These are phyloP conservation scores for Ploettnerulaceae sp. DNA, from an alignment of 2,329 filamentous ascomycete species.

Conservation along the genomic window DNA sequence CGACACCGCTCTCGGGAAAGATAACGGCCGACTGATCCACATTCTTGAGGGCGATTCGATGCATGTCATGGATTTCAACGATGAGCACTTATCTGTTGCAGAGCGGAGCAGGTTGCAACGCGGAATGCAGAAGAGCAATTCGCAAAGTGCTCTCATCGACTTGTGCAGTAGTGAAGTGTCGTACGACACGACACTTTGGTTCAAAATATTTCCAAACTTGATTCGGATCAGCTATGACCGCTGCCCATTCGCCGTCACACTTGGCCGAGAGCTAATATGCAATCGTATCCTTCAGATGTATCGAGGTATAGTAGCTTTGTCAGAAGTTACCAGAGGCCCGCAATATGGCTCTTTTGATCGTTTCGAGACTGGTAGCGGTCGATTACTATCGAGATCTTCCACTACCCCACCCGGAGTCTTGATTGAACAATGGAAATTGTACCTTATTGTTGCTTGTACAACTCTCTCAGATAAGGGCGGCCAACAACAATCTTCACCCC, in stretches of 20 bases:
- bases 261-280: slow-evolving; percentile 88
- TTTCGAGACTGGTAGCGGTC: slow-evolving; percentile 48
- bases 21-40: slow-evolving; percentile 72
- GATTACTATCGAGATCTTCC: slow-evolving; percentile 45
- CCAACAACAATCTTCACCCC: slow-evolving; percentile 51
- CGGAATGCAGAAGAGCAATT: slow-evolving; percentile 78
- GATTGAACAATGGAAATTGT: slow-evolving; percentile 97
- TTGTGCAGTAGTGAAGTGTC: slow-evolving; percentile 92
- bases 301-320: slow-evolving; percentile 71
- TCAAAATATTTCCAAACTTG: slow-evolving; percentile 95
- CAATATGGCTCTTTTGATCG: slow-evolving; percentile 51
- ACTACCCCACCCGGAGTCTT: slow-evolving; percentile 78
- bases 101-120: slow-evolving; percentile 89
- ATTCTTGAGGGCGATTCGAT: slow-evolving; percentile 88
- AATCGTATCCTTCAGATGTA: slow-evolving; percentile 92
- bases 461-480: slow-evolving; percentile 81
- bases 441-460: slow-evolving; percentile 94
- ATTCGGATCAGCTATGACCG: slow-evolving; percentile 86
- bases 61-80: slow-evolving; percentile 85
- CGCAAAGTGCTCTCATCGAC: slow-evolving; percentile 82
- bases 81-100: slow-evolving; percentile 84
- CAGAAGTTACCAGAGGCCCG: slow-evolving; percentile 64
- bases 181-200: slow-evolving; percentile 94
- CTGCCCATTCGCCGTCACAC: slow-evolving; percentile 84
- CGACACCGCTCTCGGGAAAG: slow-evolving; percentile 78